phyloP scores from a whole-genome alignment of 1,284 basidiomycete genomes.

The Papiliotrema terrestris region DNA sequence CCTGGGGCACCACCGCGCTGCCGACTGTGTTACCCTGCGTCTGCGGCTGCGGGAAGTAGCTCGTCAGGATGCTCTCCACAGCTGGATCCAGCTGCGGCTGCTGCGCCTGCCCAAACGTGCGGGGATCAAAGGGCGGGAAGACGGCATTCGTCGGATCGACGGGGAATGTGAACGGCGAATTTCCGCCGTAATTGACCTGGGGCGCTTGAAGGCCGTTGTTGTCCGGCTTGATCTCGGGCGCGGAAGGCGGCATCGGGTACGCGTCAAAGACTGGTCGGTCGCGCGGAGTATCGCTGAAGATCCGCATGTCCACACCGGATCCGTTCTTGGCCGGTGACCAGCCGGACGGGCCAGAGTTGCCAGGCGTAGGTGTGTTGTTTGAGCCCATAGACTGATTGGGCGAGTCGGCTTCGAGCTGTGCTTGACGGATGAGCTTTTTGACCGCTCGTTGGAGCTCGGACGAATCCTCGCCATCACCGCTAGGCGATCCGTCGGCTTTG shows the following conservation, averaged over 20 bases:
- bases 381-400: slow-evolving; percentile 23
- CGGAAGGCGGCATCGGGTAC: slow-evolving; percentile 38
- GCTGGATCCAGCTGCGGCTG: slow-evolving; percentile 35
- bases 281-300: slow-evolving; percentile 21
- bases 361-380: slow-evolving; percentile 10
- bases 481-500: slow-evolving; percentile 24
- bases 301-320: slow-evolving; percentile 8
- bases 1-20: slow-evolving; percentile 10
- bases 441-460: slow-evolving; percentile 46
- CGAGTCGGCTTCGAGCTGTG: slow-evolving; percentile 40
- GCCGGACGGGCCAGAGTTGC: slow-evolving; percentile 1
- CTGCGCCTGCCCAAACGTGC: slow-evolving; percentile 3
- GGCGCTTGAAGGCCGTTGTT: background rate
- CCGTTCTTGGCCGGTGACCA: background rate
- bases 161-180: slow-evolving; percentile 29
- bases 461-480: slow-evolving; percentile 33
- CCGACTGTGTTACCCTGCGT: slow-evolving; percentile 2
- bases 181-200: background rate
- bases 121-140: slow-evolving; percentile 7
- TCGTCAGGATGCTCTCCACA: slow-evolving; percentile 38
- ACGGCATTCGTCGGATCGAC: slow-evolving; percentile 15
- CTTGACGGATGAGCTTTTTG: slow-evolving; percentile 48
- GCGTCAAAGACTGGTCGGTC: slow-evolving; percentile 44
- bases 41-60: slow-evolving; percentile 33
- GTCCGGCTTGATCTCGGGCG: background rate